These are phyloP conservation scores for Euryodendron excelsum DNA, from an alignment of 148 eudicot genomes.

Conservation along the genomic window DNA sequence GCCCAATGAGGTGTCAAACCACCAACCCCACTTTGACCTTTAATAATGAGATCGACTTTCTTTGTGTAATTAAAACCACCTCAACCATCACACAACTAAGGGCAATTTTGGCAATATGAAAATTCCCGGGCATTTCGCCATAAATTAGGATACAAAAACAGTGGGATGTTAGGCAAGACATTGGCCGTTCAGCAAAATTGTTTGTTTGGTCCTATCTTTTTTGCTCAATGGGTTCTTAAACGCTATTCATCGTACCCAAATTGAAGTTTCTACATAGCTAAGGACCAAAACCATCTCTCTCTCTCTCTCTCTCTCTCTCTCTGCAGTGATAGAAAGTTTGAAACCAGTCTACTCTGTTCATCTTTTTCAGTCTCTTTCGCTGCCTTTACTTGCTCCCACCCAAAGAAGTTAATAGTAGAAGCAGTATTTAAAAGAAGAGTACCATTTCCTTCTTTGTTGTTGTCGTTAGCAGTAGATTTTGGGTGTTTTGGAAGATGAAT, in stretches of 20 bases:
- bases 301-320: slow-evolving; percentile 1
- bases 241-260: neutral
- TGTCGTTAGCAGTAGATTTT: neutral
- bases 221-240: neutral
- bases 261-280: neutral
- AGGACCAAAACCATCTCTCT: neutral
- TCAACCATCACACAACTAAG: neutral
- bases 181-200: neutral
- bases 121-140: slow-evolving; percentile 8
- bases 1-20: slow-evolving; percentile 5
- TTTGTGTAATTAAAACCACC: neutral
- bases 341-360: neutral
- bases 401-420: neutral
- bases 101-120: neutral
- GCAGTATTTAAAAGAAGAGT: neutral
- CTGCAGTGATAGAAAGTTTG: neutral
- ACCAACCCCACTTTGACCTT: neutral
- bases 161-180: neutral
- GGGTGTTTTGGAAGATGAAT: slow-evolving; percentile 25
- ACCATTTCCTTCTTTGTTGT: no score
- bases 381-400: neutral
- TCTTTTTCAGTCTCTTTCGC: neutral
- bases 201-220: no score
- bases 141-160: neutral
- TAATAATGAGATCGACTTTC: slow-evolving; percentile 1